A percentile compares a stretch with the other conserved stretches of the same genome.
Conservation (phyloP, 768 basidiomycete genomes). For the Tremella fuciformis region DNA sequence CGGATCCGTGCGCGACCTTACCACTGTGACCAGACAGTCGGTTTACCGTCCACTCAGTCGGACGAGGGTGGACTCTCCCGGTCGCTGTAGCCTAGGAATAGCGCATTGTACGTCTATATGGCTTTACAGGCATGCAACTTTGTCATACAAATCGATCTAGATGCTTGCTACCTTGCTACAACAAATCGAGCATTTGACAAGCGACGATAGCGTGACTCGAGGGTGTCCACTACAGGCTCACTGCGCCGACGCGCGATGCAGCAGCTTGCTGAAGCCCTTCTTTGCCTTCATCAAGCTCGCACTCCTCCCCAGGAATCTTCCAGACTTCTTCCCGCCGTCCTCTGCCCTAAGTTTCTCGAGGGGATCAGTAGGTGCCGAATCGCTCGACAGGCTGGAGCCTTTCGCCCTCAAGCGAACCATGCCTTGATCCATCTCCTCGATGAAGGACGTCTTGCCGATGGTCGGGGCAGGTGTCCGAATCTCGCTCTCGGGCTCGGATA, state of each 20-base stretch:
- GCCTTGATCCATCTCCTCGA: too few species aligned
- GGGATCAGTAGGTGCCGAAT: background rate
- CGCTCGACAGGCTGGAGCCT: conserved; percentile 5
- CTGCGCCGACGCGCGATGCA: background rate
- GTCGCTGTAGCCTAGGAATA: too few species aligned
- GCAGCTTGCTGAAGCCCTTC: conserved; percentile 10
- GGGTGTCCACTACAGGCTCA: background rate
- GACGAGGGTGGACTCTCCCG: too few species aligned
- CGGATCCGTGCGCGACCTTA: too few species aligned
- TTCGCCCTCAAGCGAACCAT: conserved; percentile 3
- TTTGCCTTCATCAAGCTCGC: conserved; percentile 5
- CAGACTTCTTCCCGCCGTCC: conserved; percentile 10
- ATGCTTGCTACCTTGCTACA: conserved; percentile 8
- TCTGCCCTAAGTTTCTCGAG: conserved; percentile 3
- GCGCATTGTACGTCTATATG: too few species aligned
- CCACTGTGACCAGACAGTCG: too few species aligned
- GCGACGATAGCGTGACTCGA: background rate
- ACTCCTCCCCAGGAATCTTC: conserved; percentile 2
- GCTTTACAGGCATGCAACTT: too few species aligned
- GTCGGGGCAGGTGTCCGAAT: too few species aligned
- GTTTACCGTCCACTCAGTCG: too few species aligned
- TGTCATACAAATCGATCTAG: background rate
- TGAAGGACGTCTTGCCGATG: too few species aligned
- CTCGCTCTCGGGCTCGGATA: too few species aligned
- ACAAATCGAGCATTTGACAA: too few species aligned